Base-by-base conservation (phyloP, 2,329 filamentous ascomycete genomes). In the Verticillium zaregamsianum region DNA sequence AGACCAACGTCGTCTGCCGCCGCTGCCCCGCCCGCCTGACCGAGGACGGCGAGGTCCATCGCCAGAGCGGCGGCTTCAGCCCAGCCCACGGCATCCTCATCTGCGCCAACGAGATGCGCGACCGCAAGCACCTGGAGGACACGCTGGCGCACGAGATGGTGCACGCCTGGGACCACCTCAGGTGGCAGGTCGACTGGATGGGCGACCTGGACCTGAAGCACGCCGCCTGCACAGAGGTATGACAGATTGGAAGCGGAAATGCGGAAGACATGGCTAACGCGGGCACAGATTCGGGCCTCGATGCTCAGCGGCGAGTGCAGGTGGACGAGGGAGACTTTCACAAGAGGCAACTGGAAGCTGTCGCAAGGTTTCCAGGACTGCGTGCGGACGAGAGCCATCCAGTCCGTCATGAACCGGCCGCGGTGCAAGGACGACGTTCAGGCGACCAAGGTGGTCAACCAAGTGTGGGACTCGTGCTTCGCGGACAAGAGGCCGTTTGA, bases 391-490 rank as follows among this genome's bases (percentile, higher is more conserved):
- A 82, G 95, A 68, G 95, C 95, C 12, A 87, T 92, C 37, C 78
- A 90, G 67, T 96, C 91, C 25, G 86, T 99, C 68, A 85, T 87
- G 79, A 88, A 86, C 37, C 83, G 95, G 64, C 92, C 93, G 17
- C 82, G 84, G 56, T 95, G 93, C 72, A 91, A 91, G 74, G 91
- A 96, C 75, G 89, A 96, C 69, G 87, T 88, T 15, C 91, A 98
- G 68, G 95, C 95, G 4, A 85, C 87, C 59, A 92, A 90, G 77
- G 88, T 96, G 31, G 92, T 99, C 62, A 95, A 98, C 76, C 90
- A 96, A 76, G 95, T 99, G n/a, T 99, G 94, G 92, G 93, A 97
- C 68, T 97, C 93, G 69, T 99, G 95, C 76, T 99, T 96, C 74
- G 81, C 86, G 59, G 95, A 99, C 76, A 98, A 94, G 4, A 83